phyloP scores from a whole-genome alignment of 164 flowering plant species.

The Annona cherimola region DNA sequence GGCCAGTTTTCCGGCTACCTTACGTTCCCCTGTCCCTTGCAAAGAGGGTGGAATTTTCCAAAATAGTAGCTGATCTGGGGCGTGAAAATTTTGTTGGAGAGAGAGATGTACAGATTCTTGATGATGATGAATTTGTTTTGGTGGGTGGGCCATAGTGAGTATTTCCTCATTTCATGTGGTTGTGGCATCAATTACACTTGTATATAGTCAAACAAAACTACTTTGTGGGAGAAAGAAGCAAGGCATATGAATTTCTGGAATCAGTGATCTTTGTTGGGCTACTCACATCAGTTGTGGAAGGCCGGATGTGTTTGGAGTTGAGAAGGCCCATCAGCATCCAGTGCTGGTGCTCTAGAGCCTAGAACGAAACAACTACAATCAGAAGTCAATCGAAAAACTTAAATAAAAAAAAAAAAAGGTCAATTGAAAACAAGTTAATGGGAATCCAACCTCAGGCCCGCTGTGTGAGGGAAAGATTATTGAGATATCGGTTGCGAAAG shows the following conservation, averaged over 20 bases:
- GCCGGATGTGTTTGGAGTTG: no score
- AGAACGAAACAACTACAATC: no score
- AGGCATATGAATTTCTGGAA: neutral
- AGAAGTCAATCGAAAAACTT: no score
- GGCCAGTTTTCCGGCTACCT: conserved; percentile 82
- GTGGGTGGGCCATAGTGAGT: conserved; percentile 49
- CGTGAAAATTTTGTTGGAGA: conserved; percentile 75
- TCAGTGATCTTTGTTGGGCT: no score
- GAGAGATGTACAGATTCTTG: conserved; percentile 69
- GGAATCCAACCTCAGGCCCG: no score
- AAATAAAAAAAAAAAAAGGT: no score
- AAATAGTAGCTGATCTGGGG: conserved; percentile 68
- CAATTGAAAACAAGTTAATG: no score
- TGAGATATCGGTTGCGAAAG: no score
- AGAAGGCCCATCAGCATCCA: no score
- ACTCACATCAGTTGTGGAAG: no score
- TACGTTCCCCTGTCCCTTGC: conserved; percentile 73
- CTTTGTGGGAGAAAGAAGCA: neutral
- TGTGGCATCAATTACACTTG: neutral
- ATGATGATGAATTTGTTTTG: conserved; percentile 64
- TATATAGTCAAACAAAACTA: neutral
- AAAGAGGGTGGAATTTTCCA: conserved; percentile 65
- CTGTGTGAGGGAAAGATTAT: no score
- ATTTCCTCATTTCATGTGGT: neutral
- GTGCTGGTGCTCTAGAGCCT: no score